Evolutionary conservation across 345 rosid genomes (phyloP).

Genomic region (Lenwebbia sp.): DNA sequence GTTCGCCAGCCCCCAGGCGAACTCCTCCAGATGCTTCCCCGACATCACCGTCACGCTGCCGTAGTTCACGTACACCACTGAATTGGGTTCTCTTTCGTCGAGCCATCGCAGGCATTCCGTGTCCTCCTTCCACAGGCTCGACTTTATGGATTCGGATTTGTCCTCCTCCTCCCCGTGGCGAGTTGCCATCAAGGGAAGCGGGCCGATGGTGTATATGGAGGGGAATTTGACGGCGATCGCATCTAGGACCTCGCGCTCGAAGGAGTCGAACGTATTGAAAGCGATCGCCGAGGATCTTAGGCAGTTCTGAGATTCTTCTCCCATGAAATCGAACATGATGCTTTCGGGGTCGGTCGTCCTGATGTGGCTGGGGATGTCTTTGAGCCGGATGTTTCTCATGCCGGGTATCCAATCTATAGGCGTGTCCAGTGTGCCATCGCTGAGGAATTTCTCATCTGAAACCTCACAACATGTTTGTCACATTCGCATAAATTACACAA

Average conservation of each 20-base stretch:
- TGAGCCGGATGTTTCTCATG: slow-evolving; percentile 4
- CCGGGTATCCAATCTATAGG: slow-evolving; percentile 7
- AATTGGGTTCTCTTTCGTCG: not conserved
- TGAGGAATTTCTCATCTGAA: slow-evolving; percentile 6
- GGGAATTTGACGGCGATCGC: slow-evolving; percentile 3
- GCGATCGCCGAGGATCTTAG: not conserved
- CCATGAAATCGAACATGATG: slow-evolving; percentile 5
- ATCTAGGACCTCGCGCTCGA: not conserved
- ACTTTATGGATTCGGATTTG: not conserved
- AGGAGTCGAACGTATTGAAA: slow-evolving; percentile 3
- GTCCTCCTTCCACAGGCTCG: slow-evolving; percentile 12
- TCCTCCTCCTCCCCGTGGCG: not conserved
- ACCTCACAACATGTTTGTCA: not conserved
- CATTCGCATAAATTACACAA: not conserved
- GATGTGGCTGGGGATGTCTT: slow-evolving; percentile 5
- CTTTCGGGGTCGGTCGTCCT: not conserved
- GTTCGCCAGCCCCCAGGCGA: slow-evolving; percentile 6
- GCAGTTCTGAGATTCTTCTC: not conserved
- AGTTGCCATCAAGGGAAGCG: not conserved
- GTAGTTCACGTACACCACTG: slow-evolving; percentile 10
- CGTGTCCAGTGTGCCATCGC: not conserved
- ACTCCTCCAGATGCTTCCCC: not conserved
- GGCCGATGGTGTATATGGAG: slow-evolving; percentile 5
- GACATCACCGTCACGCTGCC: slow-evolving; percentile 1
- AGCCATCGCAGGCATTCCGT: slow-evolving; percentile 1